Conservation (phyloP, 2,329 filamentous ascomycete species). For the Paramyrothecium roridum region DNA sequence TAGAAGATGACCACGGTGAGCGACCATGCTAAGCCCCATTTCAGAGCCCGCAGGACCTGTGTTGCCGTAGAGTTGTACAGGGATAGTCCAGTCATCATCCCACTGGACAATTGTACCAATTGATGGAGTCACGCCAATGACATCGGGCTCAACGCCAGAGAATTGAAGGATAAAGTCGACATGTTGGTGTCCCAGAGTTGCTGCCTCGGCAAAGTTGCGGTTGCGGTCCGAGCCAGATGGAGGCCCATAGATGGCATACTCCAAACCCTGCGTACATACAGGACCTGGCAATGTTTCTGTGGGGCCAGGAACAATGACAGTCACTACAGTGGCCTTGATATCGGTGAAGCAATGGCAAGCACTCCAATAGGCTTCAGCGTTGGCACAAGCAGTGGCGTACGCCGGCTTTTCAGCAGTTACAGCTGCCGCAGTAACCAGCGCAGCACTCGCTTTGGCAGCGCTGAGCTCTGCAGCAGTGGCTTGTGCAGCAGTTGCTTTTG, state of each 20-base stretch:
- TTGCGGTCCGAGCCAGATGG: not conserved
- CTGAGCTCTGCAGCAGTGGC: not conserved
- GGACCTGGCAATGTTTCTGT: conserved; percentile 1
- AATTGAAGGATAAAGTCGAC: not conserved
- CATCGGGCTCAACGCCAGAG: not conserved
- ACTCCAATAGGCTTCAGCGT: conserved; percentile 10
- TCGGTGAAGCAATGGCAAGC: conserved; percentile 15
- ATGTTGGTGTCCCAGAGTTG: not conserved
- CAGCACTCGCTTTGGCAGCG: not conserved
- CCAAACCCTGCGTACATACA: conserved; percentile 4
- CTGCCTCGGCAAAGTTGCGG: not conserved
- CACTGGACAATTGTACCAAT: not conserved
- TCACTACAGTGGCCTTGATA: conserved; percentile 7
- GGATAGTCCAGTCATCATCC: not conserved
- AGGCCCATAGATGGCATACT: conserved; percentile 5
- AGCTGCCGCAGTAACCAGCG: not conserved
- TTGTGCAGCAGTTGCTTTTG: not conserved
- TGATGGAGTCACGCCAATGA: not conserved
- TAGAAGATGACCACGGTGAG: not conserved
- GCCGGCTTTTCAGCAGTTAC: conserved; percentile 5
- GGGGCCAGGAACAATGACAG: conserved; percentile 3
- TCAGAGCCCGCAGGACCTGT: not conserved
- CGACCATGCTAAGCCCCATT: not conserved
- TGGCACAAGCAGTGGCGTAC: conserved; percentile 11
- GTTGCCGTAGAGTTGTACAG: not conserved